Conservation (phyloP, 768 basidiomycete genomes). For the Tricholoma flavovirens region DNA sequence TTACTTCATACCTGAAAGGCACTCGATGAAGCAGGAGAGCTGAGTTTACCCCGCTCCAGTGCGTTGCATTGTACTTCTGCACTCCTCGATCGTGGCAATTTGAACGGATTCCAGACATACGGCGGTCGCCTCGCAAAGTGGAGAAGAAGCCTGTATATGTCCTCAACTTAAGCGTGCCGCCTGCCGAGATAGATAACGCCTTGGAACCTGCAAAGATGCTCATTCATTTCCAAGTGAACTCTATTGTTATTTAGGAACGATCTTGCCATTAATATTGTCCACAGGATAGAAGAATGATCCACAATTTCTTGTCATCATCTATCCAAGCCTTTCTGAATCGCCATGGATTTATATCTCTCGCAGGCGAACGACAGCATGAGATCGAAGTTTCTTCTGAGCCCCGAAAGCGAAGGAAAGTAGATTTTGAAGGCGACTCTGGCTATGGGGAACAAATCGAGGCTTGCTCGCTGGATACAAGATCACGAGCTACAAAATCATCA, state of each 20-base stretch:
- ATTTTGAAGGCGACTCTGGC: constrained; percentile 29
- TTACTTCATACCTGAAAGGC: constrained; percentile 39
- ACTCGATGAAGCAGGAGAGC: constrained; percentile 59
- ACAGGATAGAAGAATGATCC: constrained; percentile 56
- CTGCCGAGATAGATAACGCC: constrained; percentile 66
- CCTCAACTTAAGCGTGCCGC: constrained; percentile 65
- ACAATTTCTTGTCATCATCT: constrained; percentile 49
- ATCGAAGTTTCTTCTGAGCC: constrained; percentile 26
- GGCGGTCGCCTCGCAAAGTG: constrained; percentile 72
- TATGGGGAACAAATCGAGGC: constrained; percentile 24
- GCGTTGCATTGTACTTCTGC: constrained; percentile 9
- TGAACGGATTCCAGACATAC: constrained; percentile 34
- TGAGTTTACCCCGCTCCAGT: constrained; percentile 39
- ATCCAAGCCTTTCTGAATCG: constrained; percentile 58
- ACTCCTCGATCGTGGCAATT: no score
- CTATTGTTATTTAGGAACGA: constrained; percentile 1
- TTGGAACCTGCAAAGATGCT: constrained; percentile 72
- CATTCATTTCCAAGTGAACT: constrained; percentile 61
- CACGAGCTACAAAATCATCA: background rate
- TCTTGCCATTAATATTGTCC: constrained; percentile 5
- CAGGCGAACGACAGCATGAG: background rate
- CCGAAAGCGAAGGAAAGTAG: constrained; percentile 47
- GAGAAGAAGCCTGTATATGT: constrained; percentile 83
- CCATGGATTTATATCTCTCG: constrained; percentile 48
- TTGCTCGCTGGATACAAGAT: background rate